Conservation (phyloP, 2,329 filamentous ascomycete genomes). For the Aureobasidium sp. region DNA sequence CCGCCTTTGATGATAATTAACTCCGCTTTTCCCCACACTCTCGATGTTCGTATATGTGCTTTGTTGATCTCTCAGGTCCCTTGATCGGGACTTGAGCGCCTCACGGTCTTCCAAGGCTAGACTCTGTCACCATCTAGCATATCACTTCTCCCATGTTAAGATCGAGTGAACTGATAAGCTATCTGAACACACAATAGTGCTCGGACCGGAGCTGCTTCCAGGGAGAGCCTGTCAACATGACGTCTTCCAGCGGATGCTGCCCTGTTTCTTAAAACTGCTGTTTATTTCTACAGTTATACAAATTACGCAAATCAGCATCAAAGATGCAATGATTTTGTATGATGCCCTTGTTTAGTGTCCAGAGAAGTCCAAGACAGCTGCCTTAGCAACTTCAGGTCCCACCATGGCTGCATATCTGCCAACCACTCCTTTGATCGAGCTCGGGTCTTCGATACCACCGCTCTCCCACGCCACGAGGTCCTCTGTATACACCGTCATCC, state of each 20-base stretch:
- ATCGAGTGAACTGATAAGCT: too few species aligned
- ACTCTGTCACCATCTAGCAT: neutral
- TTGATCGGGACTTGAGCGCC: neutral
- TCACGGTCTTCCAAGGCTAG: neutral
- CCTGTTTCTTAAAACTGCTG: too few species aligned
- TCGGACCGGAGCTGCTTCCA: too few species aligned
- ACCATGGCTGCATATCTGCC: conserved; percentile 61
- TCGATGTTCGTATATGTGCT: neutral
- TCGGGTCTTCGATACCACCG: conserved; percentile 41
- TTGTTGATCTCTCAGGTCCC: neutral
- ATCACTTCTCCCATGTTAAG: neutral
- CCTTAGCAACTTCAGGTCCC: conserved; percentile 51
- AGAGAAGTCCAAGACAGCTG: conserved; percentile 53
- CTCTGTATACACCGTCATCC: conserved; percentile 27
- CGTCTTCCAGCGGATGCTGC: too few species aligned
- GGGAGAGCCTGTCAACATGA: too few species aligned
- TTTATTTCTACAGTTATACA: too few species aligned
- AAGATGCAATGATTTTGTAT: neutral
- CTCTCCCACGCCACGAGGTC: conserved; percentile 55
- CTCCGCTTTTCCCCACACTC: neutral
- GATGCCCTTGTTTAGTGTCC: conserved; percentile 7
- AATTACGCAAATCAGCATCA: too few species aligned
- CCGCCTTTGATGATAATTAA: neutral
- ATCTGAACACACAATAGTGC: too few species aligned
- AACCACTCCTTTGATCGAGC: conserved; percentile 53